Evolutionary conservation across 2,329 filamentous ascomycete species (phyloP).

Genomic region (Ophiostoma quercus): DNA sequence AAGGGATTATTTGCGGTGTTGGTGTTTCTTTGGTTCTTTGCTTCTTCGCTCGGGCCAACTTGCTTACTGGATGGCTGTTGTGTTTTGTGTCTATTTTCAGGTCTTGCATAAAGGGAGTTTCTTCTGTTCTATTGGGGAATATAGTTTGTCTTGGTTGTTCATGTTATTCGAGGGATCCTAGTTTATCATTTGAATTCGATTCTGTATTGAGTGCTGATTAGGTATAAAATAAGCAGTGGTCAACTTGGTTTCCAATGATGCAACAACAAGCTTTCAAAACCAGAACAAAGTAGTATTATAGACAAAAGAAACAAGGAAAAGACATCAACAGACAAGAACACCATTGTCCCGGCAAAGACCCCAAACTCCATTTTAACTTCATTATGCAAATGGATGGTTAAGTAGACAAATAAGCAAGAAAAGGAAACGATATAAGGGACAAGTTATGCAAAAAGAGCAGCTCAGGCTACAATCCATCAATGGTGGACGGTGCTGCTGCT

Average conservation of each 20-base stretch:
- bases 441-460: not conserved
- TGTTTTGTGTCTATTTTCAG: too few relatives aligned
- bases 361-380: not conserved
- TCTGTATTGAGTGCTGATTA: not conserved
- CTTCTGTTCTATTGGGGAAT: too few relatives aligned
- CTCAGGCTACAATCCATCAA: not conserved
- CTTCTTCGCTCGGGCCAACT: not conserved
- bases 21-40: not conserved
- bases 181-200: not conserved
- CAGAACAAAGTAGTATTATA: not conserved
- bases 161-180: too few relatives aligned
- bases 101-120: too few relatives aligned
- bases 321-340: not conserved
- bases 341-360: not conserved
- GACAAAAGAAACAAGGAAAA: not conserved
- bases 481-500: slow-evolving; percentile 28
- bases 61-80: not conserved
- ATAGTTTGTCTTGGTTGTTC: too few relatives aligned
- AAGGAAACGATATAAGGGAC: not conserved
- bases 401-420: not conserved
- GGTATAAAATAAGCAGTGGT: not conserved
- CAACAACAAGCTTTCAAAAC: not conserved
- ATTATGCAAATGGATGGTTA: not conserved
- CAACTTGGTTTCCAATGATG: not conserved
- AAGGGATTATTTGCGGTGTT: not conserved